phyloP scores from a whole-genome alignment of 2,329 filamentous ascomycete species.

The Trichoderma arundinaceum region DNA sequence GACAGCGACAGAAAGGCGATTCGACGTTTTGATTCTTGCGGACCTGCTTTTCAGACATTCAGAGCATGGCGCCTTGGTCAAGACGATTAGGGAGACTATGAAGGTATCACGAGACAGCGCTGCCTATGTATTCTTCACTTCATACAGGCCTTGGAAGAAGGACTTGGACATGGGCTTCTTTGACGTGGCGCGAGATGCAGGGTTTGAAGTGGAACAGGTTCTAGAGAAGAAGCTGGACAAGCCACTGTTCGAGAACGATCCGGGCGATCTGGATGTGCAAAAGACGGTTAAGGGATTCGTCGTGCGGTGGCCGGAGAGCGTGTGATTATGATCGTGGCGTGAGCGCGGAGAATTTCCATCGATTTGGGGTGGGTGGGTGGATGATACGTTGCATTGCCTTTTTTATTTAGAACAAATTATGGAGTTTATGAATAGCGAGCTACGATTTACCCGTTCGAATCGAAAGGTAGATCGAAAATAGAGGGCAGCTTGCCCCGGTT shows the following conservation, averaged over 20 bases:
- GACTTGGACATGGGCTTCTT: conserved; percentile 89
- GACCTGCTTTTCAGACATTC: conserved; percentile 91
- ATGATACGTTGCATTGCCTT: conserved; percentile 8
- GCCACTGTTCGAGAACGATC: conserved; percentile 88
- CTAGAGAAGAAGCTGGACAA: conserved; percentile 82
- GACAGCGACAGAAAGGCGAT: conserved; percentile 49
- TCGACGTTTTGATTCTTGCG: conserved; percentile 84
- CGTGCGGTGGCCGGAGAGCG: conserved; percentile 65
- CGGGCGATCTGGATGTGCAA: conserved; percentile 79
- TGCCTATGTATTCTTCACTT: conserved; percentile 91
- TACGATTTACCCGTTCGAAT: background rate
- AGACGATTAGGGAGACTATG: conserved; percentile 72
- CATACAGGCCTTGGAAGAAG: conserved; percentile 88
- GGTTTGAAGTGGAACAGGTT: conserved; percentile 79
- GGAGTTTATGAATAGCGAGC: conserved; percentile 7
- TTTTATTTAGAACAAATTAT: background rate
- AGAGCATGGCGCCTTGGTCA: conserved; percentile 79
- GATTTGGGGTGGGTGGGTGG: background rate
- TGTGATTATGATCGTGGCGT: background rate
- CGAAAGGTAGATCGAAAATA: background rate
- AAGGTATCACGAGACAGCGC: conserved; percentile 59
- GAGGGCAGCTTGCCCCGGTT: background rate
- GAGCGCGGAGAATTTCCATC: background rate
- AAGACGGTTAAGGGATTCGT: conserved; percentile 83
- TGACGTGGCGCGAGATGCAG: conserved; percentile 70